Conservation (phyloP, 306 rosid species). For the Begonia peltatifolia region DNA sequence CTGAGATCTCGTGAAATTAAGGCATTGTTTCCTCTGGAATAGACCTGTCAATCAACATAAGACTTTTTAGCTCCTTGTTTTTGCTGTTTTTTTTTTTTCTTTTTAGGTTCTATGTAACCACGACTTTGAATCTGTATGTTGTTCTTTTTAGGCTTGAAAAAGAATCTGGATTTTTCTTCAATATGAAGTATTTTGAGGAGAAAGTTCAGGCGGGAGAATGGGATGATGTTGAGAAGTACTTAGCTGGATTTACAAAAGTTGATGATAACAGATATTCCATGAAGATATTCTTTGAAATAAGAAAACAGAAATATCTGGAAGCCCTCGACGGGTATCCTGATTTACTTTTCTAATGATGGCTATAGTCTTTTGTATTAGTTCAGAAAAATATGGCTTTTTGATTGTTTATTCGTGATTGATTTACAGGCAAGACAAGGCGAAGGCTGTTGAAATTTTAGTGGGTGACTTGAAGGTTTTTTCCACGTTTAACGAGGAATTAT, state of each 20-base stretch:
- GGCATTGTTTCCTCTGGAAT: no score
- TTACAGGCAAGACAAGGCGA: conserved; percentile 54
- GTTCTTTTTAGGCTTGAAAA: conserved; percentile 55
- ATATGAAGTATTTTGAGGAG: conserved; percentile 83
- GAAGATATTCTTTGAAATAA: conserved; percentile 80
- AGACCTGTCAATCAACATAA: no score
- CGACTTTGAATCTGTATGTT: no score
- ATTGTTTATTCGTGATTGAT: conserved; percentile 3
- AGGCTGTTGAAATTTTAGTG: conserved; percentile 70
- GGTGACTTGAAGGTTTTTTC: conserved; percentile 67
- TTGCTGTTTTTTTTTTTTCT: no score
- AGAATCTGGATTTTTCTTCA: conserved; percentile 83
- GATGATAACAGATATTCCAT: conserved; percentile 85
- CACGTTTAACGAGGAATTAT: conserved; percentile 64
- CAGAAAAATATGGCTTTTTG: not conserved
- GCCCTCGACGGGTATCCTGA: conserved; percentile 70
- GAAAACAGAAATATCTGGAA: conserved; percentile 90
- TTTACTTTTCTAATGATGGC: not conserved
- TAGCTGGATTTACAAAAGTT: conserved; percentile 71
- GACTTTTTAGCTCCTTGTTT: no score
- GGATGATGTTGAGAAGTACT: conserved; percentile 87
- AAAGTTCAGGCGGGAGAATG: conserved; percentile 80
- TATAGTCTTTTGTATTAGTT: not conserved
- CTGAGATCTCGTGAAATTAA: no score
- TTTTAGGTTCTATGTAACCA: no score